Evolutionary conservation across 2,329 filamentous ascomycete species (phyloP).

Genomic region (Fusarium oxysporum): DNA sequence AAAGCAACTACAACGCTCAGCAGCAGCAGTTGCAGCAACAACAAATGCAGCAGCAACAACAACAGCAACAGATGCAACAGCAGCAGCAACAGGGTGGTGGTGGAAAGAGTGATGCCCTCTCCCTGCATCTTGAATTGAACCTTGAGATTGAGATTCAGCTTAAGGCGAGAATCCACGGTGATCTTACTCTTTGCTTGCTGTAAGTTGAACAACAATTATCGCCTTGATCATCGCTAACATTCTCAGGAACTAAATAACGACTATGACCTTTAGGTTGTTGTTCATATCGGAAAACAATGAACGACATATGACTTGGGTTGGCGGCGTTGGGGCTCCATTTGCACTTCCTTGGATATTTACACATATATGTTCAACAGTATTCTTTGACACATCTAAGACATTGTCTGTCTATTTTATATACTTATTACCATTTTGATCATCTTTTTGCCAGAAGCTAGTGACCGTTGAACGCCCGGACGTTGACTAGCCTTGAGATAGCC

Average conservation of each 20-base stretch:
- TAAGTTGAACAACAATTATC: constrained; percentile 51
- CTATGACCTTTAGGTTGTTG: neutral
- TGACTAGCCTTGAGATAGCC: constrained; percentile 6
- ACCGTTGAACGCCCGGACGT: constrained; percentile 8
- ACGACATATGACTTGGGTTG: constrained; percentile 22
- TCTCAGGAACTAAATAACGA: constrained; percentile 26
- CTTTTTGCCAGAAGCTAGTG: neutral
- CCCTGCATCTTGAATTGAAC: constrained; percentile 80
- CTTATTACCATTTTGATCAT: constrained; percentile 4
- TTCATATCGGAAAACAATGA: constrained; percentile 5
- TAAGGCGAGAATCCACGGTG: constrained; percentile 87
- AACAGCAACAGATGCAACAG: constrained; percentile 18
- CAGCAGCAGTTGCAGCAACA: constrained; percentile 34
- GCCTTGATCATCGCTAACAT: neutral
- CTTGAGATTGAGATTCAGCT: constrained; percentile 86
- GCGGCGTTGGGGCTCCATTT: constrained; percentile 22
- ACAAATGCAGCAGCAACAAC: constrained; percentile 27
- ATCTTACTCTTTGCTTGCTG: constrained; percentile 79
- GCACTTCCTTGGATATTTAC: constrained; percentile 7
- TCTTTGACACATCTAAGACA: constrained; percentile 12
- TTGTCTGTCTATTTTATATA: constrained; percentile 25
- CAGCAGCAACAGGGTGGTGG: constrained; percentile 36
- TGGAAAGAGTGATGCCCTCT: constrained; percentile 57
- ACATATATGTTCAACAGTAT: constrained; percentile 18
- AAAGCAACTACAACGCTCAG: constrained; percentile 27